Base-by-base conservation (phyloP, 2,329 filamentous ascomycete genomes). In the Xylariaceae sp. region DNA sequence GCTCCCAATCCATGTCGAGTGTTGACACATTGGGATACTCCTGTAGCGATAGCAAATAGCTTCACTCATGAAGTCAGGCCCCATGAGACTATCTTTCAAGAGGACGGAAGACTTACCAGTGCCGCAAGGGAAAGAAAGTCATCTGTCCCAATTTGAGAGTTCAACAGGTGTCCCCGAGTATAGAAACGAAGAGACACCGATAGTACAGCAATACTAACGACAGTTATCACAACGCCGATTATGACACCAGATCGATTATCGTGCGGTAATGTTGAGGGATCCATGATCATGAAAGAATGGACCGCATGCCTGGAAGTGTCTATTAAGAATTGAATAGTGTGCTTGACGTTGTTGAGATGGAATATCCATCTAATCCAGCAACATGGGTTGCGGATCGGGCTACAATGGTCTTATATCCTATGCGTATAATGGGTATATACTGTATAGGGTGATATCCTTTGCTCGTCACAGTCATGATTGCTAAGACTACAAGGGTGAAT, bases 21-120 rank as follows among this genome's bases (percentile, higher is more conserved):
- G 21, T 59, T 58, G 16, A 49, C 17, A 35, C 50, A 56, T 48
- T 57, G 48, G 3, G 54, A 57, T 10, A 57, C 45, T 6, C 57
- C 57, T 3, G 57, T 59, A 16, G 48, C 53, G 36, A 56, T 35
- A 38, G 53, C 50, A n/a, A 55, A 37, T 5, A 34, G 32, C 57
- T 59, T 45, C 3, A 47, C 22, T 22, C 17, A 11, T 2, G 21
- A 42, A 48, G 21, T 49, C 36, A 40, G 34, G 39, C 21, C 19
- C 27, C 27, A 6, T 47, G 37, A 5, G 49, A 8, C 34, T 46
- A 38, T 5, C 16, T 40, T 32, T 20, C 12, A 22, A 11, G 20
- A 33, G 22, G 6, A 11, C 17, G 52, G 61, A 51, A 50, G n/a
- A 73, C 70, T 53, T 68, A 71, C 10, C 70, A 70, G 23, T 22